Percentiles rank a stretch among this genome's conserved stretches.
These are phyloP conservation scores for Cyclotella choctawhatcheeana DNA, from an alignment of 108 stramenopile genomes.

Conservation along the genomic window DNA sequence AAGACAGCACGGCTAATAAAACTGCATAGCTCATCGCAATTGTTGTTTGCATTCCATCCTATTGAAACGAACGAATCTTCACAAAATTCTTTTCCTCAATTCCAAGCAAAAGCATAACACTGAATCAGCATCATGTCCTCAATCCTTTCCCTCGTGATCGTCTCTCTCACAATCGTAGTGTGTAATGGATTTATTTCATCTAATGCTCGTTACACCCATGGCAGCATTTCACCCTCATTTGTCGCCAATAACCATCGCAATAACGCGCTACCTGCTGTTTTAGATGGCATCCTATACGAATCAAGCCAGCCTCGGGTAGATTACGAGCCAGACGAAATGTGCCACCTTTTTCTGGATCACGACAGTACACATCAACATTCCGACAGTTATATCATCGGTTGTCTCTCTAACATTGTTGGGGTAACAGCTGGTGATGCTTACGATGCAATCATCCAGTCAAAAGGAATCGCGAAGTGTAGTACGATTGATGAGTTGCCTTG, in stretches of 20 bases:
- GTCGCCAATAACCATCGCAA: background rate
- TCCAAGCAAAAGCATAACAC: no score
- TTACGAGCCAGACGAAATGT: background rate
- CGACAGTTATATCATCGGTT: background rate
- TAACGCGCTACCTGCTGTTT: background rate
- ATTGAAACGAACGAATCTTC: no score
- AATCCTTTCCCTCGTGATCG: background rate
- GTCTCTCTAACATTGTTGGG: background rate
- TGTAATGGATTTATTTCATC: background rate
- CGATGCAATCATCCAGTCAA: background rate
- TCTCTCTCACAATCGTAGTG: background rate
- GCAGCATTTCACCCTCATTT: background rate
- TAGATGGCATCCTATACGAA: background rate
- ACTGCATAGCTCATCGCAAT: no score
- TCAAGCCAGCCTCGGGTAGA: background rate
- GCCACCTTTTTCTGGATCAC: background rate
- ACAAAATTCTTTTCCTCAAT: no score
- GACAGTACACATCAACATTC: background rate
- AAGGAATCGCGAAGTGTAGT: background rate
- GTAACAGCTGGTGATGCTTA: background rate
- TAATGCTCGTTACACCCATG: background rate
- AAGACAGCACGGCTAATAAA: no score
- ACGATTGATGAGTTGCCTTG: background rate
- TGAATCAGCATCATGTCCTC: background rate
- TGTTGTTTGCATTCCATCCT: no score